Evolutionary conservation across 2,329 filamentous ascomycete species (phyloP), one percentile per base, ranked within the genome.

Genomic region (Epichloe sibirici): DNA sequence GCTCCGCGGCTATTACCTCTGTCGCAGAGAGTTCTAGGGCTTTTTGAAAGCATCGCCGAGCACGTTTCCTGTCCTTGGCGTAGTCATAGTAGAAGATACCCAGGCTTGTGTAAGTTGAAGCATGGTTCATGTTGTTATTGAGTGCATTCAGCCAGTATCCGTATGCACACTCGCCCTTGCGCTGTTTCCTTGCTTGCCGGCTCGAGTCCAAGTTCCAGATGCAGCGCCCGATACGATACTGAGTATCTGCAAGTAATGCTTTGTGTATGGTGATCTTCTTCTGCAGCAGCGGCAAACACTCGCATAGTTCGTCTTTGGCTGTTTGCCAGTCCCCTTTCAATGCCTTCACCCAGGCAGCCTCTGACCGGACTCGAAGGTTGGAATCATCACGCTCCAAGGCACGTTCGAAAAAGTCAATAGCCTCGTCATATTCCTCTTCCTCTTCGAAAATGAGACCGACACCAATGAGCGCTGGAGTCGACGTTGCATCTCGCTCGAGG

Each of bases 61-160:
- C 89, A 63, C 94, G 78, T 62, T 84, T 86, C 67, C 83, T 89
- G 66, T 97, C 93, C 58, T 84, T 89, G 52, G 81, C 86, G 63
- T 96, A 96, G 62, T 97, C 91, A 5, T 84, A 82, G 63, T 96
- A 98, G 70, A 86, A 98, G 7, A 91, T 74, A 15, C 93, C 93
- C 4, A 98, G 78, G 57, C 83, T 90, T 0, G 90, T 95, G 66
- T 97, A 98, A 2, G 90, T 84, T 0, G 93, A 88, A 1, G 93
- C 90, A 66, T 86, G 90, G 61, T 86, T 94, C 53, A 93, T 78
- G 60, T 96, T 88, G 51, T 83, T 88, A 66, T 91, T 91, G 51
- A 98, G 76, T 0, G 91, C 85, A 37, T 81, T 82, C 35, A 98
- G 72, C 66, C 95, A 95, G 61, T 83, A 86, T 37, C 82, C 74